Evolutionary conservation across 2,329 filamentous ascomycete species (phyloP).

Genomic region (Colletotrichum falcatum): DNA sequence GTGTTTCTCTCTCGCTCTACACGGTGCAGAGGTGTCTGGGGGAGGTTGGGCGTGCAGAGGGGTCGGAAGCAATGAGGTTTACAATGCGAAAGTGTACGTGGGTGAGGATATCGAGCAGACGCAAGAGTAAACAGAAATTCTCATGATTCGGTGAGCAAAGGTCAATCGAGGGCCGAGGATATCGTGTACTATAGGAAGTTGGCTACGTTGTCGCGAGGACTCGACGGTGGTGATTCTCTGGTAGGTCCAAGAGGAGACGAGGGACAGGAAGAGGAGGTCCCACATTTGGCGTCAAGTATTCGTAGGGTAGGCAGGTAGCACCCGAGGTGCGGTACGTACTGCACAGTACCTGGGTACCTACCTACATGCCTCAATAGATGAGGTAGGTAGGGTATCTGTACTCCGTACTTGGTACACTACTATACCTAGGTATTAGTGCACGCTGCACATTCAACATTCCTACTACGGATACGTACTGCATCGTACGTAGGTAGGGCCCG

Average conservation of each 20-base stretch:
- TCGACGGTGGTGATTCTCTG: constrained; percentile 19
- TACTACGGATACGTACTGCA: no score
- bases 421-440: not conserved
- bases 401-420: no score
- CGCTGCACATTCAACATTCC: not conserved
- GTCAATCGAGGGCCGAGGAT: constrained; percentile 18
- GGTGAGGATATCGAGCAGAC: constrained; percentile 16
- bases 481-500: no score
- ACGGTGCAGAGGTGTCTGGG: not conserved
- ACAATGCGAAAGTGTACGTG: constrained; percentile 18
- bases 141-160: constrained; percentile 22
- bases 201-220: constrained; percentile 31
- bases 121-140: constrained; percentile 13
- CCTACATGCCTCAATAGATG: no score
- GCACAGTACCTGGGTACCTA: not conserved
- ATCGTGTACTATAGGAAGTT: constrained; percentile 21
- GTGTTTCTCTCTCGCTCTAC: not conserved
- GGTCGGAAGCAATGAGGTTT: constrained; percentile 1
- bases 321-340: not conserved
- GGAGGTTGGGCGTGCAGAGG: not conserved
- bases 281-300: constrained; percentile 11
- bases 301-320: not conserved
- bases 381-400: not conserved
- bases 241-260: constrained; percentile 27
- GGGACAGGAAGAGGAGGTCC: constrained; percentile 13